Evolutionary conservation across 192 early-diverging fungal species (phyloP), one percentile per base, ranked within the genome.

Genomic region (Rhizoclosmatium sp.): DNA sequence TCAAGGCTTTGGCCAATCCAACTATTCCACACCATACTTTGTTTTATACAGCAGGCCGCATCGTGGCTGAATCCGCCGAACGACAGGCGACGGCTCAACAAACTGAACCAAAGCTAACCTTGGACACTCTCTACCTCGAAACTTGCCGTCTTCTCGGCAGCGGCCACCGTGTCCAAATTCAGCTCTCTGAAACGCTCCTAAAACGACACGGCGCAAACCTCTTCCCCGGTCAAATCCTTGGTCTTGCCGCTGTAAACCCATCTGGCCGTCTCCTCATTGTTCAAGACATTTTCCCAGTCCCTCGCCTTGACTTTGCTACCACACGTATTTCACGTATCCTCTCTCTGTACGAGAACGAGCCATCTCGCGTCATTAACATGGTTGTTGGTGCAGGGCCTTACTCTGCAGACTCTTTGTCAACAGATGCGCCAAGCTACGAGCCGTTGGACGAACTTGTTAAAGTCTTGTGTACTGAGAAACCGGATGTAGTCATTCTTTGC

Each of bases 181-280:
- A 92, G 65, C 77, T 96, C 5, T 82, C 80, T 9, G 74, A 86
- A 41, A 41, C 59, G 19, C 61, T 89, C 9, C 82, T 86, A 1
- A 42, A 76, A 14, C 61, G 68, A n/a, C 62, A 67, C 21, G 78
- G 70, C n/a, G 93, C 89, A 78, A 80, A 89, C 47, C 85, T 99
- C 40, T 98, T 98, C 75, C 96, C 96, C 2, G 98, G 98, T 40
- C 96, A 97, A 80, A 83, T 96, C 59, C 85, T 96, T 39, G 95
- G 89, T 2, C 74, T 95, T 3, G 85, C 91, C 59, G 96, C 93
- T 2, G 87, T 77, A 83, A 95, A 89, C 70, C 60, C 75, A 44
- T 71, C 74, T 59, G 82, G 82, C 12, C 44, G 72, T 3, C 5
- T 59, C 19, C 46, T 88, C 44, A 67, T 78, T 45, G 85, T 82